A percentile compares a stretch with the other conserved stretches of the same genome.
Conservation (phyloP, 768 basidiomycete genomes). For the Suillus americanus region DNA sequence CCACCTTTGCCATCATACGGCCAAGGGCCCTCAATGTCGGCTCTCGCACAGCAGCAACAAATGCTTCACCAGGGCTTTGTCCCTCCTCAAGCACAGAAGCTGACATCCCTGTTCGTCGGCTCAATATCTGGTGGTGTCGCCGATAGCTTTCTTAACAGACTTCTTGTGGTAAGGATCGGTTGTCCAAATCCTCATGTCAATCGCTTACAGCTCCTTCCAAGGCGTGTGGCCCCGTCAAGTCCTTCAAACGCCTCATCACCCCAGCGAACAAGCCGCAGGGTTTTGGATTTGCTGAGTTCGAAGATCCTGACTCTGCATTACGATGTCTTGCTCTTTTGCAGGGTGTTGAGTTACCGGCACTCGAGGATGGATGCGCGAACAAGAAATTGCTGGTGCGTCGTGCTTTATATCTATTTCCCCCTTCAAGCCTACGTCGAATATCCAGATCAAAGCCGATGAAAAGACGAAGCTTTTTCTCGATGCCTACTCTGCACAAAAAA, state of each 20-base stretch:
- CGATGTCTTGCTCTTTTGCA: conserved; percentile 70
- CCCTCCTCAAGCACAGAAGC: conserved; percentile 67
- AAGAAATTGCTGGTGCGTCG: conserved; percentile 71
- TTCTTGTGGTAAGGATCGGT: conserved; percentile 64
- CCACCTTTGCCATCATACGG: conserved; percentile 85
- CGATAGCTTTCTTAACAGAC: conserved; percentile 74
- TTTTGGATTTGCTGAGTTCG: conserved; percentile 95
- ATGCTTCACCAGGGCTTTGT: conserved; percentile 54
- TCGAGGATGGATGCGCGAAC: conserved; percentile 57
- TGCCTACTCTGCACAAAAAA: conserved; percentile 76
- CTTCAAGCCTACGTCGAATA: conserved; percentile 42
- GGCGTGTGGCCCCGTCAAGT: conserved; percentile 89
- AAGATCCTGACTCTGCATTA: conserved; percentile 89
- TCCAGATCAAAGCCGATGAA: conserved; percentile 92
- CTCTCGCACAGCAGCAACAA: conserved; percentile 85
- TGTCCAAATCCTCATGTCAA: neutral
- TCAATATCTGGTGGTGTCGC: conserved; percentile 93
- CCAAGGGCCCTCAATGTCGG: conserved; percentile 89
- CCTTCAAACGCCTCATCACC: conserved; percentile 90
- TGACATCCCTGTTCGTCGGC: conserved; percentile 84
- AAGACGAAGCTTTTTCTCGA: conserved; percentile 89
- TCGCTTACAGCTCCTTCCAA: conserved; percentile 28
- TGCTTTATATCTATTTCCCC: neutral
- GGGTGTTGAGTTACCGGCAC: conserved; percentile 59
- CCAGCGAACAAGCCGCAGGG: conserved; percentile 93